A percentile compares a stretch with the other conserved stretches of the same genome.
Conservation (phyloP, 352 stramenopile species). For the Globisporangium viniferum region DNA sequence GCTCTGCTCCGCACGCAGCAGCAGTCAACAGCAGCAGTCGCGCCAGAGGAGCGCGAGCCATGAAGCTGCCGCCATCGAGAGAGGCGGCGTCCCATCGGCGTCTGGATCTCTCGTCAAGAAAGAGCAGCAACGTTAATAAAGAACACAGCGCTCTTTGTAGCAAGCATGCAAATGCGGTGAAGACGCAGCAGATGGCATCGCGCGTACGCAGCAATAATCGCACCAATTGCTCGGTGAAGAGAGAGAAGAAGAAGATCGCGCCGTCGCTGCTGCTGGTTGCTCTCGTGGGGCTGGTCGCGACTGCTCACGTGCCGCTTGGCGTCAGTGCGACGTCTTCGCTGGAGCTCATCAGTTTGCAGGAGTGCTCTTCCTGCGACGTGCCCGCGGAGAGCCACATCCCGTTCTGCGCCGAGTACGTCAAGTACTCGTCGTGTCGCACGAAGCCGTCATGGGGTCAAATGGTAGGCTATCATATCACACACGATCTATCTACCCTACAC, state of each 20-base stretch:
- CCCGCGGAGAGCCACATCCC: slow-evolving; percentile 34
- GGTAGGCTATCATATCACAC: slow-evolving; percentile 16
- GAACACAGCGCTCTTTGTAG: background rate
- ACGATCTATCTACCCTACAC: background rate
- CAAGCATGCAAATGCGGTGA: background rate
- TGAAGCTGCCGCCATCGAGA: background rate
- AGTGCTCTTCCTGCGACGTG: slow-evolving; percentile 58
- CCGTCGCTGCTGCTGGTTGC: slow-evolving; percentile 2
- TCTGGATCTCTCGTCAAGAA: background rate
- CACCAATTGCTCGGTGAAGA: background rate
- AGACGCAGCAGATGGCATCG: background rate
- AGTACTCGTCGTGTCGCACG: slow-evolving; percentile 55
- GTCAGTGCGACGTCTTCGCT: background rate
- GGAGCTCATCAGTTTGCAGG: slow-evolving; percentile 15
- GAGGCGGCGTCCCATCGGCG: background rate
- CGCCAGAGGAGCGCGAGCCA: background rate
- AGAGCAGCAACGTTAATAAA: background rate
- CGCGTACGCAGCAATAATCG: background rate
- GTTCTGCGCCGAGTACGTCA: slow-evolving; percentile 53
- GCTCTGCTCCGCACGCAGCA: background rate
- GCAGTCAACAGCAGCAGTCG: background rate
- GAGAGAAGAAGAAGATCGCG: background rate
- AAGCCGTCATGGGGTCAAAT: slow-evolving; percentile 46
- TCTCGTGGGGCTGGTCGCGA: background rate
- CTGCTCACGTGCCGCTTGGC: background rate